Conservation (phyloP, 768 basidiomycete species). For the Rhizopogon vinicolor region DNA sequence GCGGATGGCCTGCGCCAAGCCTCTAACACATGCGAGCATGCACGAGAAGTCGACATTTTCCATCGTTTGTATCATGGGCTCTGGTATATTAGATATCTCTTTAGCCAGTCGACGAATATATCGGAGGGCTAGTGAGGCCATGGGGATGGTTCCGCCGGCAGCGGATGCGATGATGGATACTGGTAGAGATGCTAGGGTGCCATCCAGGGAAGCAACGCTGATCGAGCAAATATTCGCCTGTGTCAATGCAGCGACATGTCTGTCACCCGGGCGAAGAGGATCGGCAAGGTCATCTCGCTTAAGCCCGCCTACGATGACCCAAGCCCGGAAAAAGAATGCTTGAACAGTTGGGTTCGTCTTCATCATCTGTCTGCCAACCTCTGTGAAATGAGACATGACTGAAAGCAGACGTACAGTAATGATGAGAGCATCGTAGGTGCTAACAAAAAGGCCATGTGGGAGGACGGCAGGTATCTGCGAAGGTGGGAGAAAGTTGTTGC, state of each 20-base stretch:
- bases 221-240: not conserved
- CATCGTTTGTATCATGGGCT: not conserved
- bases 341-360: not conserved
- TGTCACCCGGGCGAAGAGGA: not conserved
- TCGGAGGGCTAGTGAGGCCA: slow-evolving; percentile 2
- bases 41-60: not conserved
- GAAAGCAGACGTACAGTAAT: not conserved
- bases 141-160: not conserved
- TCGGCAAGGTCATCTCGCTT: not conserved
- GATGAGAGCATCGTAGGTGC: not conserved
- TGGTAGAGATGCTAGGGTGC: not conserved
- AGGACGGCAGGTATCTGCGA: not conserved
- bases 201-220: not conserved
- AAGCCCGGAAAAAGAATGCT: slow-evolving; percentile 1
- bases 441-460: not conserved
- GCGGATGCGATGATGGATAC: not conserved
- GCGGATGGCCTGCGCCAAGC: slow-evolving; percentile 1
- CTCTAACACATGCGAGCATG: not conserved
- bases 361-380: not conserved
- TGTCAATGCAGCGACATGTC: not conserved
- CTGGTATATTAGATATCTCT: not conserved
- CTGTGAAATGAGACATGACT: not conserved
- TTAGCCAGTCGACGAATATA: slow-evolving; percentile 2
- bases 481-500: not conserved
- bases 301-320: not conserved